Conservation (phyloP, 2,329 filamentous ascomycete species). For the Sclerotinia subarctica region DNA sequence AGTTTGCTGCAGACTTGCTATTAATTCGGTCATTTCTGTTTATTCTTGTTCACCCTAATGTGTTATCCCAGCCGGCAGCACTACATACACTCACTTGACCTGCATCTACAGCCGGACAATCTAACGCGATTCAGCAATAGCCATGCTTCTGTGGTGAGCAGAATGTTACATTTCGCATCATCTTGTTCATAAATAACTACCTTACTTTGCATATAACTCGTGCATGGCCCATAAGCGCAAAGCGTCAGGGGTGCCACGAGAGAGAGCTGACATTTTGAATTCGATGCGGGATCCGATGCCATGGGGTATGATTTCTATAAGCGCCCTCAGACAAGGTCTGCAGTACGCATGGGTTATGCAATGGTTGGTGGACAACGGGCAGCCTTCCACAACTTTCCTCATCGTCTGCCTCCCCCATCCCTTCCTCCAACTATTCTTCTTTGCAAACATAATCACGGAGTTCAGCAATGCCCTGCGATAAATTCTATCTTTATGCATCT, state of each 20-base stretch:
- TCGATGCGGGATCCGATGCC: slow-evolving; percentile 19
- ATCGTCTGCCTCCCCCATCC: slow-evolving; percentile 14
- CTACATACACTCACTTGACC: slow-evolving; percentile 8
- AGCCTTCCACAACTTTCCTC: slow-evolving; percentile 16
- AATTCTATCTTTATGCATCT: slow-evolving; percentile 37
- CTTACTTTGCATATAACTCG: slow-evolving; percentile 13
- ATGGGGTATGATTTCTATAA: slow-evolving; percentile 21
- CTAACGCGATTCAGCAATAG: slow-evolving; percentile 14
- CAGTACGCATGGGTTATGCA: slow-evolving; percentile 18
- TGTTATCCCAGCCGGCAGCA: slow-evolving; percentile 9
- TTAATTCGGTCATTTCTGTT: slow-evolving; percentile 17
- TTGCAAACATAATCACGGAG: slow-evolving; percentile 29
- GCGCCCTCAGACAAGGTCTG: slow-evolving; percentile 23
- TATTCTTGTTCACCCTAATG: slow-evolving; percentile 16
- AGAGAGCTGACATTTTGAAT: slow-evolving; percentile 19
- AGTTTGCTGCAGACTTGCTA: slow-evolving; percentile 13
- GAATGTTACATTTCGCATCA: slow-evolving; percentile 18
- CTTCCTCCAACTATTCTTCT: slow-evolving; percentile 25
- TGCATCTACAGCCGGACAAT: slow-evolving; percentile 16
- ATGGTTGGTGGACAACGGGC: slow-evolving; percentile 19
- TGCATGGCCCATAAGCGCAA: slow-evolving; percentile 21
- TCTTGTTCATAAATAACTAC: slow-evolving; percentile 21
- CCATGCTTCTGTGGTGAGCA: slow-evolving; percentile 11
- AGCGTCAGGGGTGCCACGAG: slow-evolving; percentile 22
- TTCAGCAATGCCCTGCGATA: slow-evolving; percentile 38